Base-by-base conservation (phyloP, 2,329 filamentous ascomycete genomes). In the Chlorencoelia australis region DNA sequence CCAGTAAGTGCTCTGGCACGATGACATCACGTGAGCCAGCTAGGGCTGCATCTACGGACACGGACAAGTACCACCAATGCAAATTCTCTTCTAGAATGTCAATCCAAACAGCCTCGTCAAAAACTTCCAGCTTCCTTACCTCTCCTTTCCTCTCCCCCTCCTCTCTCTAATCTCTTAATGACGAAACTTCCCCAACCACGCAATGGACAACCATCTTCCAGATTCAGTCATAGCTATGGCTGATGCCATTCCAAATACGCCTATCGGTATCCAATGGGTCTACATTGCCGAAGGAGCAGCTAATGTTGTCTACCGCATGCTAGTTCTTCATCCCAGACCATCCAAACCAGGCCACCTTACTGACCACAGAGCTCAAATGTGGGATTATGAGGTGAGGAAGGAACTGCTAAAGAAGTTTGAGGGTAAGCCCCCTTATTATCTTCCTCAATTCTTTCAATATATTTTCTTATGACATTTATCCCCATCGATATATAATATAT, bases 301-400 rank as follows among this genome's bases (percentile, higher is more conserved):
- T 35, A 89, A 91, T 56, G 70, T 80, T 34, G 79, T 88, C 44
- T 87, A 83, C 52, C 69, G 69, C 47, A 67, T 82, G 58, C n/a
- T n/a, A n/a, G 62, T 4, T 50, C 58, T 39, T 49, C 50, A 39
- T 47, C 56, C 35, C 28, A 45, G 41, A 9, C 45, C 42, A 18
- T 48, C 40, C 21, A 32, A 30, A 28, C 37, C 40, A 19, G 41
- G 43, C 54, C 24, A 45, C 56, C 42, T 58, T 58, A 47, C n/a
- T n/a, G n/a, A n/a, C n/a, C n/a, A n/a, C n/a, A n/a, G n/a, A n/a
- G n/a, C n/a, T n/a, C n/a, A n/a, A n/a, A n/a, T n/a, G n/a, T n/a
- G n/a, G n/a, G n/a, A 59, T 50, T 42, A 54, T 47, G 11, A 26
- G 21, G 17, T 18, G 16, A 2, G 10, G n/a, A 15, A 21, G 9